These are phyloP conservation scores for Penicillium parvum DNA, from an alignment of 495 filamentous ascomycete species.

Conservation along the genomic window DNA sequence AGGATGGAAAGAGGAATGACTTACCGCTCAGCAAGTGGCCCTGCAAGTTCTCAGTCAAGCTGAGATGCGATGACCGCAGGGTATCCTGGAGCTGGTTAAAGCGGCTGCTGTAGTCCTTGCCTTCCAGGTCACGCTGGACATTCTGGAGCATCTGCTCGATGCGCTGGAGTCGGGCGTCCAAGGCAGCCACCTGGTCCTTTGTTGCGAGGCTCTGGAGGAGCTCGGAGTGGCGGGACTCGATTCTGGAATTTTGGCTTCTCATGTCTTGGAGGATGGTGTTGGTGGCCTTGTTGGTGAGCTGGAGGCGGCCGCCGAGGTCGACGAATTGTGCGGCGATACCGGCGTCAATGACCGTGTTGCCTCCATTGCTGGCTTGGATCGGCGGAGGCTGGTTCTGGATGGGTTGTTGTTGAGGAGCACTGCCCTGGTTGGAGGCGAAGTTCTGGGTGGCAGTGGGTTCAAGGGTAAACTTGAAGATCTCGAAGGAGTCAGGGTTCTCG, in stretches of 20 bases:
- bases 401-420: constrained; percentile 29
- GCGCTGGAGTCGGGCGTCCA: constrained; percentile 50
- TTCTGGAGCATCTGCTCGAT: constrained; percentile 53
- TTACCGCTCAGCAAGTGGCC: constrained; percentile 33
- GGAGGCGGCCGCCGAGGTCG: constrained; percentile 77
- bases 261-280: constrained; percentile 63
- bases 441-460: constrained; percentile 41
- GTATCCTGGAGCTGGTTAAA: constrained; percentile 67
- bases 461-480: constrained; percentile 81
- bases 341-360: constrained; percentile 47
- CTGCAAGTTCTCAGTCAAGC: constrained; percentile 52
- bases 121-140: constrained; percentile 62
- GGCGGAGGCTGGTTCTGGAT: constrained; percentile 26
- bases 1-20: constrained; percentile 4
- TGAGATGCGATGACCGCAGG: constrained; percentile 67
- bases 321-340: constrained; percentile 61
- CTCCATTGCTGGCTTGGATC: constrained; percentile 7
- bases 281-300: constrained; percentile 68
- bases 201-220: constrained; percentile 41
- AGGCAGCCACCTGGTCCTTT: constrained; percentile 50
- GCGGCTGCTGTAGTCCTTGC: constrained; percentile 68
- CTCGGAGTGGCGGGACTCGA: constrained; percentile 59
- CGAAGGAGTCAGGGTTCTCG: constrained; percentile 90
- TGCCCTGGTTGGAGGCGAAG: constrained; percentile 26
- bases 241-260: constrained; percentile 40